Evolutionary conservation across 768 basidiomycete genomes (phyloP).

Genomic region (Lentinula aciculospora): DNA sequence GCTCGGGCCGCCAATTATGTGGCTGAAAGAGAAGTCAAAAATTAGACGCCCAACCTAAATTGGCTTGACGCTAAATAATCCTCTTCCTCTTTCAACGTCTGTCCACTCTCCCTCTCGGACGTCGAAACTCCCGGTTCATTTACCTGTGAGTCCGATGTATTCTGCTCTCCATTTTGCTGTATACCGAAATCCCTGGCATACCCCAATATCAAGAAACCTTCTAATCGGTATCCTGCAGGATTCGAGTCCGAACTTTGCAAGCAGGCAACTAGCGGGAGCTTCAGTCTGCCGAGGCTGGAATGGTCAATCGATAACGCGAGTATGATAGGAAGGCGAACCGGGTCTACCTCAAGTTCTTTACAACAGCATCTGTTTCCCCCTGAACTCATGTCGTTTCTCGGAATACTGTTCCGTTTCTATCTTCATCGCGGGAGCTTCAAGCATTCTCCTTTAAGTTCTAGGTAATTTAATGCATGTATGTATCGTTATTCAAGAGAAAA

Average conservation of each 20-base stretch:
- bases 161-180: too few species aligned
- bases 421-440: not conserved
- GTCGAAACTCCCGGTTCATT: too few species aligned
- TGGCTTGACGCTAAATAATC: not conserved
- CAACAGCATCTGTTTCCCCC: not conserved
- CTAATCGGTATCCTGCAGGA: too few species aligned
- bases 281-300: not conserved
- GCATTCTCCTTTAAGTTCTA: too few species aligned
- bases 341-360: not conserved
- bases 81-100: too few species aligned
- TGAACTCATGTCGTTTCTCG: not conserved
- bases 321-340: not conserved
- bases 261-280: not conserved
- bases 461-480: too few species aligned
- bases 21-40: not conserved
- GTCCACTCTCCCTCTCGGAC: too few species aligned
- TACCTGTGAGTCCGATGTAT: too few species aligned
- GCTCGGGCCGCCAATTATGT: not conserved
- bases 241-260: not conserved
- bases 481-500: too few species aligned
- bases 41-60: not conserved
- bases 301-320: not conserved
- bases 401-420: not conserved
- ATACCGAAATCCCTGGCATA: too few species aligned
- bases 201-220: too few species aligned